A percentile compares a stretch with the other conserved stretches of the same genome.
These are phyloP conservation scores for Papiliotrema nemorosa DNA, from an alignment of 1,284 basidiomycete genomes.

Conservation along the genomic window DNA sequence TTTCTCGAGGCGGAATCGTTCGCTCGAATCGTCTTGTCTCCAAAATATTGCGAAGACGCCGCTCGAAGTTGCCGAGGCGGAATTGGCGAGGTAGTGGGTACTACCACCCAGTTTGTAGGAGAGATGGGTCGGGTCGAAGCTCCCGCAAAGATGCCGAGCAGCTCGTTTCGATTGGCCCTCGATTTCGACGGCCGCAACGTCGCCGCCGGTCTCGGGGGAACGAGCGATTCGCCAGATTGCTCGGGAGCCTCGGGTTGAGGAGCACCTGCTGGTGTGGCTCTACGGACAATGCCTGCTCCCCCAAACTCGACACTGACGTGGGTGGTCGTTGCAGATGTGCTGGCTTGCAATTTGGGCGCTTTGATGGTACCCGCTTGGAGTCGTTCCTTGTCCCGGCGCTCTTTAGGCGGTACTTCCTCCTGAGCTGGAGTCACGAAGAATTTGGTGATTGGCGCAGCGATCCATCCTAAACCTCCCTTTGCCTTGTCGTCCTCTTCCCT, in stretches of 20 bases:
- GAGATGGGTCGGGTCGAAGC: conserved; percentile 52
- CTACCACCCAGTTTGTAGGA: conserved; percentile 6
- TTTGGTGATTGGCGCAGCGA: conserved; percentile 56
- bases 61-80: conserved; percentile 19
- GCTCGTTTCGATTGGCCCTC: conserved; percentile 36
- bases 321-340: conserved; percentile 75
- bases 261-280: conserved; percentile 59
- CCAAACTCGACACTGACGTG: conserved; percentile 93
- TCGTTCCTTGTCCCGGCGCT: conserved; percentile 18
- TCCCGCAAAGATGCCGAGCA: conserved; percentile 76
- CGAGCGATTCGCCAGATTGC: neutral
- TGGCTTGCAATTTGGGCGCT: conserved; percentile 71
- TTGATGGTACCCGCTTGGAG: conserved; percentile 44
- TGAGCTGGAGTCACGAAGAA: conserved; percentile 43
- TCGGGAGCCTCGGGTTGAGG: conserved; percentile 4
- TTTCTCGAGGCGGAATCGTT: conserved; percentile 15
- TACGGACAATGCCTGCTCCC: conserved; percentile 63
- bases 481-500: conserved; percentile 52
- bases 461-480: conserved; percentile 59
- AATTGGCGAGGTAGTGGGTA: neutral
- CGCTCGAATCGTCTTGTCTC: conserved; percentile 15
- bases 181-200: conserved; percentile 28
- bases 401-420: neutral
- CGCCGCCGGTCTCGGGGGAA: conserved; percentile 2
- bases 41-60: conserved; percentile 35